Percentiles rank a stretch among this genome's conserved stretches.
These are phyloP conservation scores for Hirschfeldia incana DNA, from an alignment of 345 rosid species.

Conservation along the genomic window DNA sequence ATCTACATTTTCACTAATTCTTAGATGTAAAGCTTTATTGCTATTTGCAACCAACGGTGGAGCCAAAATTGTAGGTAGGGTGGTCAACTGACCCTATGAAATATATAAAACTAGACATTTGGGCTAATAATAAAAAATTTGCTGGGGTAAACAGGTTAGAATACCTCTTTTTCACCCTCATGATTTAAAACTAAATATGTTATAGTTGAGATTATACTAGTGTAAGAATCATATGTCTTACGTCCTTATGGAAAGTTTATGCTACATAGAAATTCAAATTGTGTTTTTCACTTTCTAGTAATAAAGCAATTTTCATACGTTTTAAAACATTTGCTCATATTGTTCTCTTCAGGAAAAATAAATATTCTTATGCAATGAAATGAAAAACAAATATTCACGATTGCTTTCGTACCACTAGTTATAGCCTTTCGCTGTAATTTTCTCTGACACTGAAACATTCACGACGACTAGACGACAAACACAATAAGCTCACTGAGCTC, in stretches of 20 bases:
- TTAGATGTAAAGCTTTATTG: neutral
- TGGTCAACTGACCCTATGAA: no score
- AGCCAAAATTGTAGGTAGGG: no score
- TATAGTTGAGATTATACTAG: neutral
- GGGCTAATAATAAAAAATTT: no score
- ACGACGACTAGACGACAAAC: constrained; percentile 21
- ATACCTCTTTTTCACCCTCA: no score
- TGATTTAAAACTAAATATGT: neutral
- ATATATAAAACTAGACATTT: no score
- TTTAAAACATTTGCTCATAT: neutral
- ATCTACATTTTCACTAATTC: neutral
- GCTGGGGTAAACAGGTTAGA: no score
- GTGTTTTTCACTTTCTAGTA: neutral
- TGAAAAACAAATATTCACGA: neutral
- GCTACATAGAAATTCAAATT: neutral
- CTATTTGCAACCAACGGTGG: neutral
- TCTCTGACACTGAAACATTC: constrained; percentile 25
- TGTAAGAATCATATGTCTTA: neutral
- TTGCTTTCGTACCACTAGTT: constrained; percentile 18
- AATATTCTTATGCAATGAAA: neutral
- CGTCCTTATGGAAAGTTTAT: neutral
- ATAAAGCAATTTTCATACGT: neutral
- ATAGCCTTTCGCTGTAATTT: neutral
- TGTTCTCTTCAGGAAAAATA: neutral
- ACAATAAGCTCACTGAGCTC: neutral